Evolutionary conservation across 805 yeast genomes (phyloP).

Genomic region (Candida khao-thaluensis): DNA sequence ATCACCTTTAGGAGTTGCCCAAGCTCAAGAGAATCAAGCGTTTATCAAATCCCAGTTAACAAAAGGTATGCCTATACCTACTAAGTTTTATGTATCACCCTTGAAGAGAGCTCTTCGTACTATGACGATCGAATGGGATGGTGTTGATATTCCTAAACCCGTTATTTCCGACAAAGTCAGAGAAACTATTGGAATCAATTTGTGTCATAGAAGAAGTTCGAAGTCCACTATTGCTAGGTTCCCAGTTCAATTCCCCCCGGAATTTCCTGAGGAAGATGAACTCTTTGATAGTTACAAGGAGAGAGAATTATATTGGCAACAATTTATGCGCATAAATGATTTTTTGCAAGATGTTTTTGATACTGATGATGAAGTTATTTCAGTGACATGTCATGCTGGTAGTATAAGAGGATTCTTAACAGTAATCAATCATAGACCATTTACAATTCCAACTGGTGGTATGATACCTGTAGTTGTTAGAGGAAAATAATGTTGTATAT

Average conservation of each 20-base stretch:
- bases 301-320: slow-evolving; percentile 48
- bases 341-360: slow-evolving; percentile 38
- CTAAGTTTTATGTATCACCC: slow-evolving; percentile 58
- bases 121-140: slow-evolving; percentile 50
- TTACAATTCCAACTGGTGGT: slow-evolving; percentile 62
- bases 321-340: slow-evolving; percentile 47
- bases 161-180: slow-evolving; percentile 46
- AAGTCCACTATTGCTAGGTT: slow-evolving; percentile 37
- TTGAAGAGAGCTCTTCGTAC: slow-evolving; percentile 62
- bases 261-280: slow-evolving; percentile 49
- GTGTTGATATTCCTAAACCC: slow-evolving; percentile 30
- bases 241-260: slow-evolving; percentile 39
- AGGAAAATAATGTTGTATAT: slow-evolving; percentile 23
- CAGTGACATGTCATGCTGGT: slow-evolving; percentile 52
- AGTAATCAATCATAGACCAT: slow-evolving; percentile 50
- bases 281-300: slow-evolving; percentile 37
- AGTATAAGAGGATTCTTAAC: slow-evolving; percentile 46
- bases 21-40: slow-evolving; percentile 49
- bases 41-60: slow-evolving; percentile 43
- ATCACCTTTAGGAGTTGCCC: slow-evolving; percentile 53
- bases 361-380: slow-evolving; percentile 27
- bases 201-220: slow-evolving; percentile 57
- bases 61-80: slow-evolving; percentile 56
- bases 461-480: slow-evolving; percentile 58
- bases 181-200: slow-evolving; percentile 60